phyloP scores from a whole-genome alignment of 1,284 basidiomycete genomes.

The Trametes hirsuta region DNA sequence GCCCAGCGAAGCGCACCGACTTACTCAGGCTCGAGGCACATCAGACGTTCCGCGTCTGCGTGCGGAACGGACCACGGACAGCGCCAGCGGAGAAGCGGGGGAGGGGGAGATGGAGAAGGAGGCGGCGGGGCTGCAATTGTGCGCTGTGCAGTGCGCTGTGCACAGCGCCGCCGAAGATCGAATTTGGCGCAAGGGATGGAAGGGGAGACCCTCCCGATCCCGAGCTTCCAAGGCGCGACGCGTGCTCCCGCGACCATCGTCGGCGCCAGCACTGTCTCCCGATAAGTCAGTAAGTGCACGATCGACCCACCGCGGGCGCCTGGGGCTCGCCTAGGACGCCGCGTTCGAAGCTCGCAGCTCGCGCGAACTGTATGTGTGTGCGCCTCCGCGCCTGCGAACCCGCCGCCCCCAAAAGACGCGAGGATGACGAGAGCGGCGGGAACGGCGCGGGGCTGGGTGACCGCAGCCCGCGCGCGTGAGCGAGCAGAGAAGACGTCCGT shows the following conservation, averaged over 20 bases:
- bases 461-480: background rate
- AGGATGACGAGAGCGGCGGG: background rate
- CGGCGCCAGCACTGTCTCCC: background rate
- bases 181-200: background rate
- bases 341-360: background rate
- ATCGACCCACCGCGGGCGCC: background rate
- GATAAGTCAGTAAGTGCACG: background rate
- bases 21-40: too few species aligned
- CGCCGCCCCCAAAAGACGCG: background rate
- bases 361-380: background rate
- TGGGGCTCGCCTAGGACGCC: background rate
- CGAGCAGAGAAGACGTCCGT: too few species aligned
- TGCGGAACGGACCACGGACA: too few species aligned
- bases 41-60: too few species aligned
- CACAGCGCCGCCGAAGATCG: too few species aligned
- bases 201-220: too few species aligned
- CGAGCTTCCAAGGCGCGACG: background rate
- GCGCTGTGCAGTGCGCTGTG: too few species aligned
- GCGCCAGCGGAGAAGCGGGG: too few species aligned
- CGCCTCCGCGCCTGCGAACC: background rate
- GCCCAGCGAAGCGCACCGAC: too few species aligned
- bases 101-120: too few species aligned
- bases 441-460: background rate
- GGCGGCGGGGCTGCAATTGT: too few species aligned
- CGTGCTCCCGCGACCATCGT: constrained; percentile 12